Conservation (phyloP, 331 rosid genomes). For the Rhamnella rubrinervis region DNA sequence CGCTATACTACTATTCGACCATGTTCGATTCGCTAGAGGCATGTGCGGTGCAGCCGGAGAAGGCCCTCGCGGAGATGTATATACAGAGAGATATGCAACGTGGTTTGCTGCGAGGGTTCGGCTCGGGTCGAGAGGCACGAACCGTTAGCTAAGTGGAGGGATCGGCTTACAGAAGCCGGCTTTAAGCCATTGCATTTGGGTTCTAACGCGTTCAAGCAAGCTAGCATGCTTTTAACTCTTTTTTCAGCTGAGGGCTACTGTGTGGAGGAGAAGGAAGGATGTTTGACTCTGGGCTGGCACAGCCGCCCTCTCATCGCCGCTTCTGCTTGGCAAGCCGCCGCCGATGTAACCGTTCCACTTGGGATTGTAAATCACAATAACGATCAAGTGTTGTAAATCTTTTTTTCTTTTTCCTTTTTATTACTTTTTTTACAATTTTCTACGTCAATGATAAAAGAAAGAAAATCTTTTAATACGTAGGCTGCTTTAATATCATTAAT, state of each 20-base stretch:
- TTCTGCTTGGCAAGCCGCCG: conserved; percentile 73
- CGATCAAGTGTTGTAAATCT: conserved; percentile 8
- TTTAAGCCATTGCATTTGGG: conserved; percentile 56
- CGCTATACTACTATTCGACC: conserved; percentile 76
- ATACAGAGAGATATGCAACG: conserved; percentile 68
- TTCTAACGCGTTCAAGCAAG: conserved; percentile 80
- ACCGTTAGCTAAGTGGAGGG: conserved; percentile 59
- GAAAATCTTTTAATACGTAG: too few species aligned
- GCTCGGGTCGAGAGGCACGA: conserved; percentile 79
- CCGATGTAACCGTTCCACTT: conserved; percentile 9
- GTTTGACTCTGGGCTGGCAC: conserved; percentile 85
- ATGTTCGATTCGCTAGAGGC: conserved; percentile 86
- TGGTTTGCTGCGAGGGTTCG: conserved; percentile 71
- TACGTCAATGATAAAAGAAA: too few species aligned
- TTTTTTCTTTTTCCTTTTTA: background rate
- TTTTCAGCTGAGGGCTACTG: conserved; percentile 78
- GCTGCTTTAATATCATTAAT: too few species aligned
- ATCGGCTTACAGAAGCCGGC: conserved; percentile 58
- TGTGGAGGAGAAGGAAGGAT: conserved; percentile 73
- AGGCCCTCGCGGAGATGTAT: conserved; percentile 64
- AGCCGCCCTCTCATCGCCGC: conserved; percentile 80
- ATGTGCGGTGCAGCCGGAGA: conserved; percentile 64
- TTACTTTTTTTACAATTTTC: background rate
- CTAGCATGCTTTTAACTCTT: conserved; percentile 68
- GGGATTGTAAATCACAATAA: conserved; percentile 17